Conservation (phyloP, 306 rosid genomes). For the Arachis stenosperma region DNA sequence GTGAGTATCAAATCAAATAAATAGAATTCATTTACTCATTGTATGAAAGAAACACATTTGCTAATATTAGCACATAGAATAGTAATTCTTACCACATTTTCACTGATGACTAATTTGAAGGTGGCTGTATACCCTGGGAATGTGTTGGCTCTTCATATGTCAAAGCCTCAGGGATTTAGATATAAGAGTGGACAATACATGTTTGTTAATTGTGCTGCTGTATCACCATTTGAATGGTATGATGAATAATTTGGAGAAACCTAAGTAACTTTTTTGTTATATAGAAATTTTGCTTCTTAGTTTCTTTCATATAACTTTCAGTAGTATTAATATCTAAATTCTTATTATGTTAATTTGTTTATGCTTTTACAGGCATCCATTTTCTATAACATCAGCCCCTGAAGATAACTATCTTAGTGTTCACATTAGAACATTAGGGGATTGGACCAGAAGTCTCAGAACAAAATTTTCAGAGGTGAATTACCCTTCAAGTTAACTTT, state of each 20-base stretch:
- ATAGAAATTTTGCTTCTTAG: slow-evolving; percentile 2
- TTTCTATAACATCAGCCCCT: slow-evolving; percentile 75
- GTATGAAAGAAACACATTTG: slow-evolving; percentile 9
- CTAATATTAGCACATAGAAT: not conserved
- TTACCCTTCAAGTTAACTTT: slow-evolving; percentile 34
- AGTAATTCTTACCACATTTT: slow-evolving; percentile 26
- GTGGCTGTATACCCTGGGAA: slow-evolving; percentile 74
- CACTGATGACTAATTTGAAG: slow-evolving; percentile 47
- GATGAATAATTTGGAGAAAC: slow-evolving; percentile 29
- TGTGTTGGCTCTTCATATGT: slow-evolving; percentile 64
- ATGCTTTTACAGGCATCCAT: slow-evolving; percentile 65
- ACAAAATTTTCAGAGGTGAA: slow-evolving; percentile 60
- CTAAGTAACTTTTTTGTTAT: not conserved
- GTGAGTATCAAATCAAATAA: slow-evolving; percentile 30
- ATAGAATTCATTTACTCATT: slow-evolving; percentile 4
- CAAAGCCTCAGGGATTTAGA: slow-evolving; percentile 66
- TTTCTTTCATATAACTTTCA: not conserved
- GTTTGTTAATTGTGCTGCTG: slow-evolving; percentile 60
- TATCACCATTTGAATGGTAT: slow-evolving; percentile 71
- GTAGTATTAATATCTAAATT: slow-evolving; percentile 4
- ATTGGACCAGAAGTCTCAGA: slow-evolving; percentile 64
- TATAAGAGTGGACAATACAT: slow-evolving; percentile 73
- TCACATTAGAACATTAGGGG: slow-evolving; percentile 66
- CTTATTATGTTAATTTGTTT: slow-evolving; percentile 1
- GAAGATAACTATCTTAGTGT: slow-evolving; percentile 67